Base-by-base conservation (phyloP, 495 filamentous ascomycete species). In the Neurospora sp. region DNA sequence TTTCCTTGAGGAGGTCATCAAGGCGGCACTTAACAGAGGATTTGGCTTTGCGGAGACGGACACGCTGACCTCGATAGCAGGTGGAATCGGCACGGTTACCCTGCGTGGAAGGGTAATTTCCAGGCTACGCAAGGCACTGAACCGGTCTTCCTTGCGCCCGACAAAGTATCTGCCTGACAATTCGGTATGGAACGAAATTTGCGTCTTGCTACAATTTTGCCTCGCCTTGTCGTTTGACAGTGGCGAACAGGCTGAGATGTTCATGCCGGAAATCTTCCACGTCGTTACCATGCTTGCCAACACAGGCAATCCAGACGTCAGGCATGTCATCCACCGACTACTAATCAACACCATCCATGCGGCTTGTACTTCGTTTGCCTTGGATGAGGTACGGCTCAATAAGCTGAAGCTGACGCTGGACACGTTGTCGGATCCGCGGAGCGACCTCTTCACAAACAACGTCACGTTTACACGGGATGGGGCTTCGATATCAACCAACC, bases 221-320 rank as follows among this genome's bases (percentile, higher is more conserved):
- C 82, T 90, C 31, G 88, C 88, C 16, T 83, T 89, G 59, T 90
- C 89, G 39, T 91, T 91, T 72, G 88, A 90, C 79, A 88, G 86
- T 75, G 84, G 87, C 27, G 85, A 88, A 31, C 89, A 90, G 74
- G 85, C 89, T 14, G 88, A 90, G 78, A 81, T 90, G 42, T 90
- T 87, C 71, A 81, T 91, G 14, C 88, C 89, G 6, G 89, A 91
- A 77, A 83, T 91, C 69, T 90, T 90, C 78, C 89, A 91, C 80
- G 81, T 90, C 69, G 87, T 90, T 72, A 90, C 89, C 1, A 89
- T 91, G 87, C 83, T 90, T 14, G 87, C 88, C 38, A 90, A 90
- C 74, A 88, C 86, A 27, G 89, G 89, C 42, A 78, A 84, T 20
- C 76, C 84, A n/a, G 84, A 85, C 16, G 82, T 89, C 12, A 81